A percentile compares a stretch with the other conserved stretches of the same genome.
Evolutionary conservation across 108 stramenopile species (phyloP).

Genomic region (Cyclostephanos invisitatus): DNA sequence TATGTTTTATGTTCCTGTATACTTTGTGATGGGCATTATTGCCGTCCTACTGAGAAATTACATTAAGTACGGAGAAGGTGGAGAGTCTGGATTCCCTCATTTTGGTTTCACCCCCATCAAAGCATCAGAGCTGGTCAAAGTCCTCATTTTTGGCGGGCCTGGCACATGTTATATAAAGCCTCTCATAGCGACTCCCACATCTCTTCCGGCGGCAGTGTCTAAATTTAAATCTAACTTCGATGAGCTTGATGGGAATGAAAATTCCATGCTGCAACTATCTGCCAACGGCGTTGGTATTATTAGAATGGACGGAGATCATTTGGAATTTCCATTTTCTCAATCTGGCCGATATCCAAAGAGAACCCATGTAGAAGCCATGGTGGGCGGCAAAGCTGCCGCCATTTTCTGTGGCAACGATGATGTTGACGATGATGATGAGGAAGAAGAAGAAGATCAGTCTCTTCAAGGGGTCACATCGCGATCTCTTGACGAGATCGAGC

Average conservation of each 20-base stretch:
- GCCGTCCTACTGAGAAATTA: slow-evolving; percentile 56
- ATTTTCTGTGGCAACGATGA: slow-evolving; percentile 37
- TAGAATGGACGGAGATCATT: slow-evolving; percentile 59
- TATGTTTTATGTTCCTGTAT: slow-evolving; percentile 52
- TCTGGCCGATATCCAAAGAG: slow-evolving; percentile 69
- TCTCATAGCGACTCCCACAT: neutral
- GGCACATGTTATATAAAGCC: slow-evolving; percentile 49
- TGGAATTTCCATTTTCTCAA: slow-evolving; percentile 86
- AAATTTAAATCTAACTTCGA: neutral
- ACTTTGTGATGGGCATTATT: slow-evolving; percentile 51
- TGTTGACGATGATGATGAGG: slow-evolving; percentile 31
- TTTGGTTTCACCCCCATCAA: slow-evolving; percentile 61
- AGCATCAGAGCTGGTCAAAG: slow-evolving; percentile 52
- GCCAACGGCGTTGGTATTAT: slow-evolving; percentile 13
- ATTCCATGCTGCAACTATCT: slow-evolving; percentile 1
- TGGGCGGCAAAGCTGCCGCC: slow-evolving; percentile 33
- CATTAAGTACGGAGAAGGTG: slow-evolving; percentile 48
- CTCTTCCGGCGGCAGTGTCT: neutral
- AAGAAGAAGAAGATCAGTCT: slow-evolving; percentile 24
- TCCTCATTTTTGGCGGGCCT: slow-evolving; percentile 54
- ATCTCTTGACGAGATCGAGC: neutral
- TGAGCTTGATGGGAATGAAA: neutral
- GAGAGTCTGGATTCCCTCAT: slow-evolving; percentile 19
- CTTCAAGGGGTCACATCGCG: neutral
- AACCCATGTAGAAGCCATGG: slow-evolving; percentile 63